These are phyloP conservation scores for Zelonia costaricensis DNA, from an alignment of 208 protist species.

Conservation along the genomic window DNA sequence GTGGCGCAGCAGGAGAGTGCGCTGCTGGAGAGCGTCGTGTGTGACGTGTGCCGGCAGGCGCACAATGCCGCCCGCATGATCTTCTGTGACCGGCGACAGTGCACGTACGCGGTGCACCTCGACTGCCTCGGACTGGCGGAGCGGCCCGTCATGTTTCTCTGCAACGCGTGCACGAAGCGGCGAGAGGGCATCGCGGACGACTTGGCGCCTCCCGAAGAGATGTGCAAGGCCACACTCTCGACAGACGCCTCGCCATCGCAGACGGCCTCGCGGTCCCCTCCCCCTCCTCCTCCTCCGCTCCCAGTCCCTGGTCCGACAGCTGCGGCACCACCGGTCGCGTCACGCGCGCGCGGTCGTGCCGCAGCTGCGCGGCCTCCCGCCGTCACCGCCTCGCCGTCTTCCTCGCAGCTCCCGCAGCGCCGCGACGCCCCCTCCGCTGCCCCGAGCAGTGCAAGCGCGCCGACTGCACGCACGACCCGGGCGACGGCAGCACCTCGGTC, in stretches of 20 bases:
- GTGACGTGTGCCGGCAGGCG: constrained; percentile 55
- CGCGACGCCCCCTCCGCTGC: too few species aligned
- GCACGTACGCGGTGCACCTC: constrained; percentile 71
- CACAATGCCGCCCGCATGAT: constrained; percentile 79
- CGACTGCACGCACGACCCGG: too few species aligned
- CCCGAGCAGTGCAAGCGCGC: too few species aligned
- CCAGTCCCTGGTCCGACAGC: too few species aligned
- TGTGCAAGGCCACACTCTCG: background rate
- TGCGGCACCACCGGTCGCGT: too few species aligned
- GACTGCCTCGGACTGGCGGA: constrained; percentile 70
- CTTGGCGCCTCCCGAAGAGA: background rate
- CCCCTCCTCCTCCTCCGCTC: too few species aligned
- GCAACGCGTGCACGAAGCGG: constrained; percentile 41
- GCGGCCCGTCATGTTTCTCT: constrained; percentile 73
- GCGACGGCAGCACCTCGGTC: too few species aligned
- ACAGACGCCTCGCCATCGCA: background rate
- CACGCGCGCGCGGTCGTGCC: too few species aligned
- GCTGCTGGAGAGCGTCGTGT: constrained; percentile 32
- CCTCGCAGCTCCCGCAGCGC: too few species aligned
- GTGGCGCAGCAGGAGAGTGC: background rate
- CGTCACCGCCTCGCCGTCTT: too few species aligned
- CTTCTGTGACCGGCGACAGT: constrained; percentile 82
- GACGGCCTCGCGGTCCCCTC: too few species aligned
- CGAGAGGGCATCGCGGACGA: constrained; percentile 22
- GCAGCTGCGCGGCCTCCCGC: too few species aligned